Percentiles rank a stretch among this genome's conserved stretches.
These are phyloP conservation scores for Crithidia fasciculata DNA, from an alignment of 208 protist species.

Conservation along the genomic window DNA sequence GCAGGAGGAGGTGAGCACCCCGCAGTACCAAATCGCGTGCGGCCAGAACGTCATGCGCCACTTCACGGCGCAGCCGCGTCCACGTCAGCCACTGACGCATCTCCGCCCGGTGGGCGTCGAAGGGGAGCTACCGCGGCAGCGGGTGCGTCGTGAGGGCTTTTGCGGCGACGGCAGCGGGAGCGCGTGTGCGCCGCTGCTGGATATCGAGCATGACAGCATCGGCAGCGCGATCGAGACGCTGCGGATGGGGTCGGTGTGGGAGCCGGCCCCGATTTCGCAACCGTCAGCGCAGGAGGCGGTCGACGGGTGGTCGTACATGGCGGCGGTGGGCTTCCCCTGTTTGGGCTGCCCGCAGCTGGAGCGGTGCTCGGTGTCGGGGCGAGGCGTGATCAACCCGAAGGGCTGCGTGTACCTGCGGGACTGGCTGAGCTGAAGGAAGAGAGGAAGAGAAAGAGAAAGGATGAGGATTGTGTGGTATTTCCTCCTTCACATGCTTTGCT, in stretches of 20 bases:
- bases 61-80: conserved; percentile 50
- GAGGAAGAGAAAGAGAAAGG: conserved; percentile 3
- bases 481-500: too few relatives aligned
- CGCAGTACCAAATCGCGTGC: conserved; percentile 56
- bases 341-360: conserved; percentile 77
- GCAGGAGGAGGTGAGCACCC: conserved; percentile 19
- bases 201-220: conserved; percentile 16
- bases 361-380: conserved; percentile 47
- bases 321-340: conserved; percentile 78
- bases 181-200: background rate
- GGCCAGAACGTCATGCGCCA: conserved; percentile 76
- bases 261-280: conserved; percentile 37
- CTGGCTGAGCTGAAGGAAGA: conserved; percentile 49
- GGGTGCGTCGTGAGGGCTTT: background rate
- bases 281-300: conserved; percentile 32
- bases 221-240: conserved; percentile 9
- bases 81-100: background rate
- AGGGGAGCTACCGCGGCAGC: conserved; percentile 3
- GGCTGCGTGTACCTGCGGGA: conserved; percentile 59
- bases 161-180: background rate
- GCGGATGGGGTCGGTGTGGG: conserved; percentile 22
- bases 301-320: conserved; percentile 66
- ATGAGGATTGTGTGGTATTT: background rate
- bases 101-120: background rate
- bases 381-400: conserved; percentile 64